Evolutionary conservation across 202 grass and related monocot genomes (phyloP), one percentile per base, ranked within the genome.

Genomic region (Elaeis oleifera): DNA sequence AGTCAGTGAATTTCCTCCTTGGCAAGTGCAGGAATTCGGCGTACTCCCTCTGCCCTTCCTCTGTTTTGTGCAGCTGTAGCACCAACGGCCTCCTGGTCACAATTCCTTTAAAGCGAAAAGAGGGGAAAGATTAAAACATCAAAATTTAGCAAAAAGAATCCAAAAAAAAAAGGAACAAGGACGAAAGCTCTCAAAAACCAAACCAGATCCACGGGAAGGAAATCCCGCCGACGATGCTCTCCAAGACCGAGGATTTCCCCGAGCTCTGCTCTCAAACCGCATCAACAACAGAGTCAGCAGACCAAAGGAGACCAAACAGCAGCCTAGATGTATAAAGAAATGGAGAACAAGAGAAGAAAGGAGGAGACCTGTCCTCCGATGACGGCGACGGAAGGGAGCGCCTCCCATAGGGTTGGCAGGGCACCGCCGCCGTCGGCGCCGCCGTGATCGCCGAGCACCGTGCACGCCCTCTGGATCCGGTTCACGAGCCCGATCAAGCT

Each of bases 201-300:
- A 25, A 90, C 87, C 87, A 49, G 87, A 90, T 32, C 87, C 87
- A 69, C 82, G 82, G 16, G 87, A 20, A 86, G 83, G 58, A 90
- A 90, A 36, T 90, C 87, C 25, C 56, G 71, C 27, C 87, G 56
- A 90, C 83, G 23, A 86, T n/a, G 49, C 87, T 90, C 70, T 90
- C 87, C 53, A 90, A 70, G 50, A 90, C 83, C 5, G 87, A 90
- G 0, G 87, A 90, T 53, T 90, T 90, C 16, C 87, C 87, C 1
- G 79, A 90, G 56, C 83, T 90, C 83, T 90, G 79, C 28, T 56
- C 49, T 52, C 60, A 27, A 68, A 61, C 16, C 26, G 28, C 23
- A 50, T 25, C 28, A 62, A 63, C 16, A 76, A 50, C 25, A n/a
- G n/a, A 16, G 31, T 44, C 36, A 51, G 49, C 16, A 15, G 23